Conservation (phyloP, 78 protist genomes). For the Chrysochromulina tobinii region DNA sequence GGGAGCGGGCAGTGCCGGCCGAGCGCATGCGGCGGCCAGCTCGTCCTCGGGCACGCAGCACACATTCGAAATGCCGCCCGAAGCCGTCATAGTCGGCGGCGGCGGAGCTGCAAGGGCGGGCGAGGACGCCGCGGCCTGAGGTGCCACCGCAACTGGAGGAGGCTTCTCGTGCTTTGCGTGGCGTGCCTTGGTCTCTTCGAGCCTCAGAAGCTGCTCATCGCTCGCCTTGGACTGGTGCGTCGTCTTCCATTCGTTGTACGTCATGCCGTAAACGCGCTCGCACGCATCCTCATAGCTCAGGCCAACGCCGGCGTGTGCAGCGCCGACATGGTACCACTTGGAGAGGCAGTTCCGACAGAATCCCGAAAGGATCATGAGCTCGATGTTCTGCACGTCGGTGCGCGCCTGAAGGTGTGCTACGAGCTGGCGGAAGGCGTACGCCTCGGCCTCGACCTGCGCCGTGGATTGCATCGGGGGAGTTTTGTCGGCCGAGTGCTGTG, state of each 20-base stretch:
- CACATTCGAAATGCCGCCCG: too few species aligned
- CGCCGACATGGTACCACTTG: constrained; percentile 29
- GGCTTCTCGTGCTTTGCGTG: constrained; percentile 25
- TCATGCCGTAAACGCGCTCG: constrained; percentile 36
- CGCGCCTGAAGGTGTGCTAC: constrained; percentile 22
- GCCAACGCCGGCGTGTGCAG: not conserved
- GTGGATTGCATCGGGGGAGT: too few species aligned
- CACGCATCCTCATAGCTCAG: constrained; percentile 17
- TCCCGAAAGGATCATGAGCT: constrained; percentile 41
- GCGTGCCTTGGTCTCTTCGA: not conserved
- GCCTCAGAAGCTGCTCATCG: constrained; percentile 26
- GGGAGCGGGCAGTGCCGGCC: not conserved
- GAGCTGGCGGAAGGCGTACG: constrained; percentile 35
- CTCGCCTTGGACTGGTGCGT: constrained; percentile 34
- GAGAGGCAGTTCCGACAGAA: constrained; percentile 44
- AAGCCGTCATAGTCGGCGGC: too few species aligned
- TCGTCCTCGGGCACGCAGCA: too few species aligned
- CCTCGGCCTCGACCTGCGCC: constrained; percentile 1
- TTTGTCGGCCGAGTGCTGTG: too few species aligned
- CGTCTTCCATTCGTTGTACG: constrained; percentile 34
- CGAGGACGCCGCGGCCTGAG: too few species aligned
- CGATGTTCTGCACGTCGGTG: constrained; percentile 41
- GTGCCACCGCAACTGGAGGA: too few species aligned
- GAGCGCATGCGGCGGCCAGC: not conserved
- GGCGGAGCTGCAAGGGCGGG: too few species aligned